phyloP scores from a whole-genome alignment of 2,329 filamentous ascomycete species.

The Rutstroemia sp. region DNA sequence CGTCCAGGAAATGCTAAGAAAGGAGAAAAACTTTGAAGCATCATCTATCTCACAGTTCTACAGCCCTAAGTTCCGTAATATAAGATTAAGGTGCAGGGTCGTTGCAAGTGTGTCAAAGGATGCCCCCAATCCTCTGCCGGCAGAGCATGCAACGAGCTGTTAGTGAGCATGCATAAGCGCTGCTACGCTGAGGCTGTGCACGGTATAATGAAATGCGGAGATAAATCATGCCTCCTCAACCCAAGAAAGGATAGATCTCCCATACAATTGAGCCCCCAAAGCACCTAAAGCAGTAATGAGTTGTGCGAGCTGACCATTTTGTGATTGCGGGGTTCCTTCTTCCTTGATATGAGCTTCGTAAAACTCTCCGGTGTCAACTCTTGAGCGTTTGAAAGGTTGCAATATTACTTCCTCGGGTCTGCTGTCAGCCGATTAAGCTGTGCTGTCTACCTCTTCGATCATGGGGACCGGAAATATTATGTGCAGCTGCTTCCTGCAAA shows the following conservation, averaged over 20 bases:
- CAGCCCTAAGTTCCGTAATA: background rate
- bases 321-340: constrained; percentile 3
- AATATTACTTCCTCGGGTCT: constrained; percentile 1
- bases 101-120: background rate
- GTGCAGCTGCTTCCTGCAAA: constrained; percentile 1
- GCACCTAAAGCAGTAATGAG: background rate
- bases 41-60: too few relatives aligned
- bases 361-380: background rate
- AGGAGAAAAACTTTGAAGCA: background rate
- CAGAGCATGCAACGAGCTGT: background rate
- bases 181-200: constrained; percentile 7
- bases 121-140: background rate
- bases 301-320: background rate
- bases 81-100: background rate
- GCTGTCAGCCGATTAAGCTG: constrained; percentile 1
- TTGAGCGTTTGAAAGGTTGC: background rate
- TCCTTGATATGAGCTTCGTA: constrained; percentile 2
- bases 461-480: background rate
- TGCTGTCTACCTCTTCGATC: background rate
- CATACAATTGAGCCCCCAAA: background rate
- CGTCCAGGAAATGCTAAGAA: too few relatives aligned
- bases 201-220: constrained; percentile 1
- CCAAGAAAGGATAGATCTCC: constrained; percentile 4
- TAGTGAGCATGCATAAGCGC: background rate
- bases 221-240: background rate